A percentile compares a stretch with the other conserved stretches of the same genome.
Evolutionary conservation across 1,284 basidiomycete genomes (phyloP).

Genomic region (Ceratorhiza oryzae-sativae): DNA sequence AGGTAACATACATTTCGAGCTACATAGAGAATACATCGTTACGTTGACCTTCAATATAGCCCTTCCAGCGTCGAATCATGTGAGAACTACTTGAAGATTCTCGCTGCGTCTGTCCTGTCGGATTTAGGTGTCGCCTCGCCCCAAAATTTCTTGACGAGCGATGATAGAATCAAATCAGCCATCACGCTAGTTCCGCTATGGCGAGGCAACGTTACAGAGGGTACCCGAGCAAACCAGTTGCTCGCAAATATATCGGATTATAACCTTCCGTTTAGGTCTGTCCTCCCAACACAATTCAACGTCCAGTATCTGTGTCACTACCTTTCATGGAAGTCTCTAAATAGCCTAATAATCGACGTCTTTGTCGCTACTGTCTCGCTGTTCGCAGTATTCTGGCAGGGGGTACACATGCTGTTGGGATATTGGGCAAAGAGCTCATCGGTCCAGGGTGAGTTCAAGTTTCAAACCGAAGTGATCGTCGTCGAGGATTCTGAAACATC

Average conservation of each 20-base stretch:
- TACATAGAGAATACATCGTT: too few relatives aligned
- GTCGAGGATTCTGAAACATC: too few relatives aligned
- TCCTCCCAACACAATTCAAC: neutral
- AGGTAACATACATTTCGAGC: too few relatives aligned
- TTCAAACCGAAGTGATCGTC: neutral
- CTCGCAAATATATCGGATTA: neutral
- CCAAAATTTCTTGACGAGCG: neutral
- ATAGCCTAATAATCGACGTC: neutral
- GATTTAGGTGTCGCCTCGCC: neutral
- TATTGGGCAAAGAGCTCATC: neutral
- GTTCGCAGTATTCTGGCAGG: neutral
- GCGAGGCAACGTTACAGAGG: too few relatives aligned
- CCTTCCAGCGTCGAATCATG: neutral
- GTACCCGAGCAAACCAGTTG: neutral
- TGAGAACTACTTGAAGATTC: neutral
- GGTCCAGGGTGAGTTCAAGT: neutral
- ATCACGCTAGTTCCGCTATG: too few relatives aligned
- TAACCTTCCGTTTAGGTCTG: neutral
- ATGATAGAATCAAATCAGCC: neutral
- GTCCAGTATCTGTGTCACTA: neutral
- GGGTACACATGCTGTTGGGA: neutral
- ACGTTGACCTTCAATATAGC: neutral
- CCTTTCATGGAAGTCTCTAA: neutral
- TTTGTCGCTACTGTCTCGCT: constrained; percentile 1
- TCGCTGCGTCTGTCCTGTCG: neutral